Conservation (phyloP, 1,139 yeast genomes). For the Sugiyamaella grinbergsii region DNA sequence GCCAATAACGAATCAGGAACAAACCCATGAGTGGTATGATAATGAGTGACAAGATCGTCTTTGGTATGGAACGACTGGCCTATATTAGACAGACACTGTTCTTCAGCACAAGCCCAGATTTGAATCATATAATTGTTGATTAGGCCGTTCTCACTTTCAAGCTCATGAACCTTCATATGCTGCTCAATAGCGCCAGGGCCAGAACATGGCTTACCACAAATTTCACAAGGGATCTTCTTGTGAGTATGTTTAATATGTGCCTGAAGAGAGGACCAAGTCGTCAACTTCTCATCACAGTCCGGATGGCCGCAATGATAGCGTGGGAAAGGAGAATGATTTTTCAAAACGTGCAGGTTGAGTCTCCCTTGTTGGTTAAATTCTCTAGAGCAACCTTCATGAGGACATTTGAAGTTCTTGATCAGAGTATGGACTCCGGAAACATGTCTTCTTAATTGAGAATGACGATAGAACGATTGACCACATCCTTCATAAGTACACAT, state of each 20-base stretch:
- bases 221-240: slow-evolving; percentile 64
- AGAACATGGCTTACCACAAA: slow-evolving; percentile 74
- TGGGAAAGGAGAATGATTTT: slow-evolving; percentile 38
- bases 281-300: slow-evolving; percentile 64
- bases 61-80: slow-evolving; percentile 14
- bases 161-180: slow-evolving; percentile 52
- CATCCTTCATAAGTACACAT: slow-evolving; percentile 65
- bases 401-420: slow-evolving; percentile 38
- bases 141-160: slow-evolving; percentile 2
- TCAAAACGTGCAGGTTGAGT: slow-evolving; percentile 40
- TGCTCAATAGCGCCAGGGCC: slow-evolving; percentile 69
- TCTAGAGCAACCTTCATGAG: slow-evolving; percentile 39
- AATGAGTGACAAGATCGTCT: slow-evolving; percentile 46
- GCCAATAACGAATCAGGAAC: slow-evolving; percentile 33
- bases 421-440: slow-evolving; percentile 57
- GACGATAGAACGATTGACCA: slow-evolving; percentile 67
- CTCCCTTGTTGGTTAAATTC: slow-evolving; percentile 40
- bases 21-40: slow-evolving; percentile 44
- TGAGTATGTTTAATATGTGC: slow-evolving; percentile 72
- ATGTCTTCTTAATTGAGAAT: slow-evolving; percentile 78
- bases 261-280: slow-evolving; percentile 77
- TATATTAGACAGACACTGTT: slow-evolving; percentile 20
- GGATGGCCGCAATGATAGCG: slow-evolving; percentile 55
- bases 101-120: slow-evolving; percentile 30
- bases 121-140: slow-evolving; percentile 20